Conservation (phyloP, 768 basidiomycete species). For the Termitomyces sp. region DNA sequence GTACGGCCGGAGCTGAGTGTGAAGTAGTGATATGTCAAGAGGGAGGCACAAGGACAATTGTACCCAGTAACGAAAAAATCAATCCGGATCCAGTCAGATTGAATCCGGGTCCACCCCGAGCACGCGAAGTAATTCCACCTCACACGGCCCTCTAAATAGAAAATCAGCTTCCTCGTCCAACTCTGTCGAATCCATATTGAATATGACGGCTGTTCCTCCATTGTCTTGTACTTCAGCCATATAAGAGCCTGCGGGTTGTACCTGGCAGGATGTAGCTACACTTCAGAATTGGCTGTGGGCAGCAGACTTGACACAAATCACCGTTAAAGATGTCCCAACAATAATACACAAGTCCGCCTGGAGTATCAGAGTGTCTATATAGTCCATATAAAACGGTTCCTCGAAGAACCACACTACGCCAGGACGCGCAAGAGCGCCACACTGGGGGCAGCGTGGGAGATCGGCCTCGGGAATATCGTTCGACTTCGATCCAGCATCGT, state of each 20-base stretch:
- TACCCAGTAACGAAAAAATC: too few relatives aligned
- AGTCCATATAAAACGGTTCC: constrained; percentile 14
- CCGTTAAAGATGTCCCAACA: constrained; percentile 31
- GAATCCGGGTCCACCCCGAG: neutral
- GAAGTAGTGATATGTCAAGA: too few relatives aligned
- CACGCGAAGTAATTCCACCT: constrained; percentile 6
- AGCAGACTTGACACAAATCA: constrained; percentile 3
- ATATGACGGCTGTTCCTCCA: constrained; percentile 36
- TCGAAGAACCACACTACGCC: constrained; percentile 43
- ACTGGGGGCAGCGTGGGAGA: constrained; percentile 27
- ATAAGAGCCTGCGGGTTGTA: constrained; percentile 26
- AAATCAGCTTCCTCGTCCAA: constrained; percentile 29
- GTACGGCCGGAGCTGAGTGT: too few relatives aligned
- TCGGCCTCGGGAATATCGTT: constrained; percentile 21
- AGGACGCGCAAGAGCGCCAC: constrained; percentile 31
- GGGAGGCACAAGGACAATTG: too few relatives aligned
- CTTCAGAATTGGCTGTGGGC: neutral
- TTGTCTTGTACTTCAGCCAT: constrained; percentile 21
- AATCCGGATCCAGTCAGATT: neutral
- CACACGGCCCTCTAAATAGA: constrained; percentile 21
- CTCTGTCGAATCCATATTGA: constrained; percentile 28
- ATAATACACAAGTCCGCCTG: constrained; percentile 32
- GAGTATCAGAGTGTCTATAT: constrained; percentile 23
- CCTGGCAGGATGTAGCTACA: constrained; percentile 15
- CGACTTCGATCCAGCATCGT: constrained; percentile 5